phyloP scores from a whole-genome alignment of 257 asterid species.

The Henckelia pumila region DNA sequence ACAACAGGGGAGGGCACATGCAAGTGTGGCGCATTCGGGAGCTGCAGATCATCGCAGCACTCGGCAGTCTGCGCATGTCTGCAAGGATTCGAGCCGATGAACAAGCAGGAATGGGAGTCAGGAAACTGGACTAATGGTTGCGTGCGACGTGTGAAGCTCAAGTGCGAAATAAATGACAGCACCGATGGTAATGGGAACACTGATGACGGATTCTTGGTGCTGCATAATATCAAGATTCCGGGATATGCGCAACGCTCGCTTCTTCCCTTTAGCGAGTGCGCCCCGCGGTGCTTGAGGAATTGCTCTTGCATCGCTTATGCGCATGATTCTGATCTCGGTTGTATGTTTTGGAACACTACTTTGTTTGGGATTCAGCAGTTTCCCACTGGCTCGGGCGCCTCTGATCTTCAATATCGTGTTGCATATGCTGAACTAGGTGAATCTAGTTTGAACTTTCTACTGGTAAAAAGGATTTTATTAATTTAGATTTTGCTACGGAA shows the following conservation, averaged over 20 bases:
- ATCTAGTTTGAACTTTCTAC: neutral
- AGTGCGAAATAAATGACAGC: conserved; percentile 26
- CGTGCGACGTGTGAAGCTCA: conserved; percentile 23
- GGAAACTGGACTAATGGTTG: conserved; percentile 46
- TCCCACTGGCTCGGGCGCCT: conserved; percentile 18
- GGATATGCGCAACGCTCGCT: conserved; percentile 26
- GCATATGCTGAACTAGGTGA: conserved; percentile 40
- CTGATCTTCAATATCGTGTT: conserved; percentile 35
- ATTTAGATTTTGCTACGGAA: too few species aligned
- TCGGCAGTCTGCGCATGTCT: conserved; percentile 36
- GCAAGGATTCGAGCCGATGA: conserved; percentile 33
- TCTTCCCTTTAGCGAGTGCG: conserved; percentile 21
- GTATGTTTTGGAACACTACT: conserved; percentile 33
- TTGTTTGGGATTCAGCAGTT: conserved; percentile 37
- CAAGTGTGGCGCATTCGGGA: conserved; percentile 36
- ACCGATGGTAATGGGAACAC: conserved; percentile 7
- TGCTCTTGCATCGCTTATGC: conserved; percentile 41
- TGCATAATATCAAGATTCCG: conserved; percentile 36
- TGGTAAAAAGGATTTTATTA: too few species aligned
- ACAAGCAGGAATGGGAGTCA: conserved; percentile 34
- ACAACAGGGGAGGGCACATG: conserved; percentile 6
- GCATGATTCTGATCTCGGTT: conserved; percentile 35
- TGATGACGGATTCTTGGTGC: conserved; percentile 37
- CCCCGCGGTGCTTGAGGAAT: conserved; percentile 24
- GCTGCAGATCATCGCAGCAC: conserved; percentile 27